phyloP scores from a whole-genome alignment of 2,329 filamentous ascomycete species.

The Cercospora zeae-maydis region DNA sequence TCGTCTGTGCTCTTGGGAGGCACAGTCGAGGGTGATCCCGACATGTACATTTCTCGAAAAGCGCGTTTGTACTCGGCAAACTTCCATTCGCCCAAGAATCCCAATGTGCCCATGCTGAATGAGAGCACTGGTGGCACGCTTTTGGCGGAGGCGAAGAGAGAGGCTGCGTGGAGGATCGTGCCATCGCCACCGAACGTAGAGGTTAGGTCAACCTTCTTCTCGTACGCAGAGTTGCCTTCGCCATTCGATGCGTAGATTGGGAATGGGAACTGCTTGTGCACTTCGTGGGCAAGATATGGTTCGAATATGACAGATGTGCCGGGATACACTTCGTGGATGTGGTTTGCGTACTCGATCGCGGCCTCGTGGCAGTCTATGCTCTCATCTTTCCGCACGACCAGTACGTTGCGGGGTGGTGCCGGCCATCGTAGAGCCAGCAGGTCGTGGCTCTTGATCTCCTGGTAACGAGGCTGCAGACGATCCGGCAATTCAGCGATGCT shows the following conservation, averaged over 20 bases:
- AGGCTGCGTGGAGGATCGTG: constrained; percentile 80
- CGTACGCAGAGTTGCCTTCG: constrained; percentile 53
- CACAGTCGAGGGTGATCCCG: constrained; percentile 48
- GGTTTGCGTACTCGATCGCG: constrained; percentile 58
- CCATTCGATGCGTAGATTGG: constrained; percentile 59
- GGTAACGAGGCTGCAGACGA: constrained; percentile 61
- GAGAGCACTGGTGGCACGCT: constrained; percentile 86
- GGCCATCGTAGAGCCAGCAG: constrained; percentile 66
- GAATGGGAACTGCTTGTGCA: constrained; percentile 69
- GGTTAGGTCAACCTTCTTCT: constrained; percentile 80
- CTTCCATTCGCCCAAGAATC: constrained; percentile 95
- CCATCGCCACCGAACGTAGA: constrained; percentile 91
- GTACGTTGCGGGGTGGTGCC: constrained; percentile 62
- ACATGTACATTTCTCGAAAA: constrained; percentile 90
- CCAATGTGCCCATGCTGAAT: constrained; percentile 95
- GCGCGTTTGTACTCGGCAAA: constrained; percentile 89
- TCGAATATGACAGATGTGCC: constrained; percentile 80
- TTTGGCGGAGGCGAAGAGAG: constrained; percentile 75
- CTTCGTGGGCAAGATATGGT: constrained; percentile 64
- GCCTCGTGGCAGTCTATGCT: constrained; percentile 54
- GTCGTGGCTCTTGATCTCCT: constrained; percentile 57
- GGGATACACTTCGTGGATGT: constrained; percentile 77
- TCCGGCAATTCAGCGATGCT: constrained; percentile 51
- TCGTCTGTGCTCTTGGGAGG: constrained; percentile 24
- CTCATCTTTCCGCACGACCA: constrained; percentile 65